Evolutionary conservation across 495 filamentous ascomycete genomes (phyloP), one percentile per base, ranked within the genome.

Genomic region (Mytilinidion resinicola): DNA sequence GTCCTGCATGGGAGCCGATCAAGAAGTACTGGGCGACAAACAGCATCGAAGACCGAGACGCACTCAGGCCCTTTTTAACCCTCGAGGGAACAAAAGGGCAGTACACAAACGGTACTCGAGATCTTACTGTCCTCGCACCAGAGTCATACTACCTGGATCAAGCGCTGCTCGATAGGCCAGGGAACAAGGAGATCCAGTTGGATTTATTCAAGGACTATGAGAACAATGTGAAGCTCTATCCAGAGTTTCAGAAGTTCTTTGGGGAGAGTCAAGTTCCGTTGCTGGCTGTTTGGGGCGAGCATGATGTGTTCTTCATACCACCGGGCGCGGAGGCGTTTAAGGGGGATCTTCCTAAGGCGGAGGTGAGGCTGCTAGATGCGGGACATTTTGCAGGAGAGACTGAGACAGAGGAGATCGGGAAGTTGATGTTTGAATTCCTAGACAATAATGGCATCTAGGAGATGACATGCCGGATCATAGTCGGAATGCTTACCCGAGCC

Each of bases 351-450:
- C 70, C 74, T 21, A 67, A 76, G 8, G 73, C 79, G 10, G 76
- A 82, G 65, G 63, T 81, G 9, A 67, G 73, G 49, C 67, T 81
- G 44, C 55, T 85, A 46, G 81, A 88, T 69, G 78, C 76, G 0
- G 81, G 81, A 0, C 84, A 87, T 69, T 85, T 86, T 73, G 82
- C 82, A 15, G 65, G 82, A 1, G 82, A 86, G 73, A 82, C 71
- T 1, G 74, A 85, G 57, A 67, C 71, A 48, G 65, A 65, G 48
- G 68, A 72, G 61, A 77, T 86, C 68, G 80, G 76, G 4, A 49
- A 53, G 39, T 67, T 76, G 65, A 79, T 64, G 14, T 6, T 60
- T 9, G 52, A 47, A 12, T 64, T 64, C 80, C 17, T 57, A 46
- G 48, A 56, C 46, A 60, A 53, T 51, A 50, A 64, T 52, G 53